phyloP scores from a whole-genome alignment of 441 rosid genomes.

The Adansonia gregorii region DNA sequence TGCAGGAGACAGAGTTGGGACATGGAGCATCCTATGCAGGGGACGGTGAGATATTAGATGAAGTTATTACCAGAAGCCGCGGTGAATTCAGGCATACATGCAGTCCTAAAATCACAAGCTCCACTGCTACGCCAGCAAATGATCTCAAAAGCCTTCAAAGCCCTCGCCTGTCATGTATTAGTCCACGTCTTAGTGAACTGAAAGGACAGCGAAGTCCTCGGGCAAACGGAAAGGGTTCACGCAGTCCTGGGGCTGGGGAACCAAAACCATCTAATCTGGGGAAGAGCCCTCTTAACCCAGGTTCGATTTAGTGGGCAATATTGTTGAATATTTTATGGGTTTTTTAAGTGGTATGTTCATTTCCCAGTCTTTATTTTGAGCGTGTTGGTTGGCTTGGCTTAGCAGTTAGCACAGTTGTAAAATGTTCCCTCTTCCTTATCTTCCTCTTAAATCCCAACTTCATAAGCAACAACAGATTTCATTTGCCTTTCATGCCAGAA shows the following conservation, averaged over 20 bases:
- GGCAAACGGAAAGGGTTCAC: slow-evolving; percentile 36
- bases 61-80: slow-evolving; percentile 80
- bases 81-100: slow-evolving; percentile 84
- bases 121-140: slow-evolving; percentile 64
- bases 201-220: slow-evolving; percentile 66
- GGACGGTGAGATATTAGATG: slow-evolving; percentile 80
- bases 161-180: slow-evolving; percentile 42
- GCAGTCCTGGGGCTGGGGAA: slow-evolving; percentile 60
- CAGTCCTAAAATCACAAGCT: slow-evolving; percentile 81
- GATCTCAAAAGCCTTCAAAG: slow-evolving; percentile 50
- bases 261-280: slow-evolving; percentile 48
- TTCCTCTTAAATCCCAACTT: slow-evolving; percentile 7
- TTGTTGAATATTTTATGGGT: slow-evolving; percentile 20
- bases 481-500: slow-evolving; percentile 4
- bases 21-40: slow-evolving; percentile 64
- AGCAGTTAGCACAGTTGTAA: slow-evolving; percentile 16
- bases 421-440: slow-evolving; percentile 18
- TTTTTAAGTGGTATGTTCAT: slow-evolving; percentile 9
- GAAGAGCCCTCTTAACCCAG: slow-evolving; percentile 56
- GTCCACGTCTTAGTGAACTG: slow-evolving; percentile 71
- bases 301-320: slow-evolving; percentile 31
- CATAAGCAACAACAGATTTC: slow-evolving; percentile 17
- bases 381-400: slow-evolving; percentile 18
- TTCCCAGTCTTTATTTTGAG: slow-evolving; percentile 15
- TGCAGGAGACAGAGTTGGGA: slow-evolving; percentile 73